Conservation (phyloP, 2,329 filamentous ascomycete species). For the Alternaria triticina region DNA sequence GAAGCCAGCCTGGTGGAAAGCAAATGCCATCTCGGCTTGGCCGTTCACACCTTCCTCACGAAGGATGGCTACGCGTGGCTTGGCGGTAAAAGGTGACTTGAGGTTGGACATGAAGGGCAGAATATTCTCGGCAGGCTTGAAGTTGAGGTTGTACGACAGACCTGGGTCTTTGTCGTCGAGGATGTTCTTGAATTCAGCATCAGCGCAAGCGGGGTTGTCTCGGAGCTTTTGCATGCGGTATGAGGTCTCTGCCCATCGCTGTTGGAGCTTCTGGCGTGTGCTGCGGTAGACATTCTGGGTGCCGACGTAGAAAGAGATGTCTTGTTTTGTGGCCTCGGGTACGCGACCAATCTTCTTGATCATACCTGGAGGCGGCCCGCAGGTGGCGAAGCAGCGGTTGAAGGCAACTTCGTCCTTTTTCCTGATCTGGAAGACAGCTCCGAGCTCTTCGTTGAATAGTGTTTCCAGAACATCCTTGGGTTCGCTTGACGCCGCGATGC, state of each 20-base stretch:
- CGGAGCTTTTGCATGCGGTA: constrained; percentile 89
- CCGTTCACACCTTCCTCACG: constrained; percentile 96
- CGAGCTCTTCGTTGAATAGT: constrained; percentile 95
- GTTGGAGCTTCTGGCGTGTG: constrained; percentile 75
- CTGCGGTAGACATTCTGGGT: constrained; percentile 72
- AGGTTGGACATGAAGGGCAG: constrained; percentile 71
- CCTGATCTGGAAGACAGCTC: constrained; percentile 93
- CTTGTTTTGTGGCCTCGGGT: constrained; percentile 71
- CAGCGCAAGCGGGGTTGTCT: constrained; percentile 86
- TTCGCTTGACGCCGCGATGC: constrained; percentile 66
- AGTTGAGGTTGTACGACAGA: constrained; percentile 82
- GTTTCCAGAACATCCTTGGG: constrained; percentile 72
- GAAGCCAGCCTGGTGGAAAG: constrained; percentile 90
- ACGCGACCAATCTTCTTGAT: constrained; percentile 86
- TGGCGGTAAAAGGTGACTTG: constrained; percentile 64
- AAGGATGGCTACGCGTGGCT: constrained; percentile 86
- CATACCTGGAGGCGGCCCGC: constrained; percentile 79
- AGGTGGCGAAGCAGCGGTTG: constrained; percentile 88
- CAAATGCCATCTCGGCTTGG: constrained; percentile 97
- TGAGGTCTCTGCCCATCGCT: constrained; percentile 87
- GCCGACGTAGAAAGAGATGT: constrained; percentile 76
- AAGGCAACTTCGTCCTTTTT: constrained; percentile 85
- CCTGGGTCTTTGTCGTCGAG: constrained; percentile 79
- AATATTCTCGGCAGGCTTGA: constrained; percentile 77
- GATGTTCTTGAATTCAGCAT: constrained; percentile 80